These are phyloP conservation scores for Kluyveromyces sp. DNA, from an alignment of 1,139 yeast genomes.

Conservation along the genomic window DNA sequence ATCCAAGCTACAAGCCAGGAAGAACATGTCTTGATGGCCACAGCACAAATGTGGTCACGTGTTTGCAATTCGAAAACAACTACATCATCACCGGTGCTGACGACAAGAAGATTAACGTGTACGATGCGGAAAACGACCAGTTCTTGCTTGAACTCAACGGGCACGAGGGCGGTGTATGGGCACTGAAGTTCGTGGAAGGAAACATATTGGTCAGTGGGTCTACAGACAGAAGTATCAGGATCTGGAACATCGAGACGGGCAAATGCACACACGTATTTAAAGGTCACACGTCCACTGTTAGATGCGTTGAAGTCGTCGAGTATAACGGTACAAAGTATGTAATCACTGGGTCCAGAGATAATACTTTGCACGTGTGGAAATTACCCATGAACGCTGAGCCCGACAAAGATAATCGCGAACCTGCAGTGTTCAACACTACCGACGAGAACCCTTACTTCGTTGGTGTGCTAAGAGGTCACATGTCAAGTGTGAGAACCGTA, in stretches of 20 bases:
- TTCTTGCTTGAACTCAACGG: constrained; percentile 66
- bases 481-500: constrained; percentile 80
- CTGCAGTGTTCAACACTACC: constrained; percentile 33
- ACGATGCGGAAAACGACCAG: constrained; percentile 68
- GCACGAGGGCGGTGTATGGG: constrained; percentile 99
- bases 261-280: constrained; percentile 65
- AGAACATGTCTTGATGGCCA: constrained; percentile 67
- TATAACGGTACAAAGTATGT: constrained; percentile 53
- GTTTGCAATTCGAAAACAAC: constrained; percentile 87
- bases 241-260: constrained; percentile 63
- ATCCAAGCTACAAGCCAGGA: constrained; percentile 61
- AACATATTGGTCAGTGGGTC: constrained; percentile 77
- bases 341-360: constrained; percentile 88
- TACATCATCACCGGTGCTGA: constrained; percentile 91
- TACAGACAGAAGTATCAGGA: constrained; percentile 83
- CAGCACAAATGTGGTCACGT: constrained; percentile 81
- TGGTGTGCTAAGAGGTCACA: constrained; percentile 75
- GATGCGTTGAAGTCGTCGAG: constrained; percentile 79
- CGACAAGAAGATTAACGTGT: constrained; percentile 73
- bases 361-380: constrained; percentile 83
- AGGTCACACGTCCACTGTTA: constrained; percentile 88
- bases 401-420: constrained; percentile 27
- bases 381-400: constrained; percentile 52
- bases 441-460: constrained; percentile 65
- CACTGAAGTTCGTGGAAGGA: constrained; percentile 58